Conservation (phyloP, 2,329 filamentous ascomycete genomes). For the Alternaria solani region DNA sequence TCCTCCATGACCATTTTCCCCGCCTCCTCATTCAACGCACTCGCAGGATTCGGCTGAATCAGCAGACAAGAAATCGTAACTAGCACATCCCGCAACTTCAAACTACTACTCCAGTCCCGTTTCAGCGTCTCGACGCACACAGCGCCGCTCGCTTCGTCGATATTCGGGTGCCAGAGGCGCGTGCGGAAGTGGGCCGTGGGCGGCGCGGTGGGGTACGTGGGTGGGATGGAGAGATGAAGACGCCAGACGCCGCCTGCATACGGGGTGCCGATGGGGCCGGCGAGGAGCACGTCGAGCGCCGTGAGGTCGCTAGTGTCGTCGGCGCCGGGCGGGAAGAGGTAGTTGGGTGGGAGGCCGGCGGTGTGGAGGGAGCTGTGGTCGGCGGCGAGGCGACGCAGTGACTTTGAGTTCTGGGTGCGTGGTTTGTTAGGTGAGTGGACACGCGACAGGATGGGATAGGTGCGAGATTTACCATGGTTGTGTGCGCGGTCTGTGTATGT, state of each 20-base stretch:
- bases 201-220: conserved; percentile 61
- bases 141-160: conserved; percentile 67
- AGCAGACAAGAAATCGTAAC: conserved; percentile 67
- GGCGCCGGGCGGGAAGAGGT: conserved; percentile 61
- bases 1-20: conserved; percentile 65
- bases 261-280: conserved; percentile 67
- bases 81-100: conserved; percentile 68
- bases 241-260: conserved; percentile 67
- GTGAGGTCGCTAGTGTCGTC: conserved; percentile 62
- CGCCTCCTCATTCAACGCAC: conserved; percentile 68
- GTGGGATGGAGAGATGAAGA: conserved; percentile 66
- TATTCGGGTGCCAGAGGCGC: conserved; percentile 70
- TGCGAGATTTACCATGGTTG: conserved; percentile 20
- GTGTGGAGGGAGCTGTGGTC: conserved; percentile 67
- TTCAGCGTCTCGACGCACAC: conserved; percentile 72
- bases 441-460: background rate
- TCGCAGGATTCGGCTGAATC: conserved; percentile 70
- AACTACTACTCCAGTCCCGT: conserved; percentile 66
- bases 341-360: conserved; percentile 66
- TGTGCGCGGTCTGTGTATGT: background rate
- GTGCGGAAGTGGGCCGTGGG: conserved; percentile 68
- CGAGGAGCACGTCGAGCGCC: conserved; percentile 65
- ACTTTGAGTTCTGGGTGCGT: conserved; percentile 54
- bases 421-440: background rate
- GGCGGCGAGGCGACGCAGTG: conserved; percentile 65